A percentile compares a stretch with the other conserved stretches of the same genome.
phyloP scores from a whole-genome alignment of 352 stramenopile species.

The Pythium angustatum region DNA sequence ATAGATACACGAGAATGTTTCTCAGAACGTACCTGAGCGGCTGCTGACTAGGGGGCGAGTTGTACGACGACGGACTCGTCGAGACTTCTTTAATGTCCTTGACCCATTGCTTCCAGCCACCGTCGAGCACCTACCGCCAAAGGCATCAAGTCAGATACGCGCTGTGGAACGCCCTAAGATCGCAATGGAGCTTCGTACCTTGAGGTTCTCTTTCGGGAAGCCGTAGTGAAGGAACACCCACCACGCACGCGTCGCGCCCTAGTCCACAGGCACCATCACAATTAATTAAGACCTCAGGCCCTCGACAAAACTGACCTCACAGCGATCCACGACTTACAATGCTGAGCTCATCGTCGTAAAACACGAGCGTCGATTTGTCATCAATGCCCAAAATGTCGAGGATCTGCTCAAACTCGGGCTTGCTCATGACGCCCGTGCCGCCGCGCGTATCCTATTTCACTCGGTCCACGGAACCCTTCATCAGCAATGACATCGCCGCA shows the following conservation, averaged over 20 bases:
- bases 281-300: no score
- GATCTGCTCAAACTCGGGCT: constrained; percentile 43
- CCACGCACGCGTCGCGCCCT: constrained; percentile 73
- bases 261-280: background rate
- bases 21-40: constrained; percentile 12
- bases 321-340: constrained; percentile 35
- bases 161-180: no score
- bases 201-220: constrained; percentile 71
- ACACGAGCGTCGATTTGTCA: constrained; percentile 59
- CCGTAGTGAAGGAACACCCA: constrained; percentile 82
- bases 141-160: no score
- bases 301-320: background rate
- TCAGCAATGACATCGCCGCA: no score
- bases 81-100: constrained; percentile 47
- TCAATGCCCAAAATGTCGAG: constrained; percentile 48
- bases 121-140: constrained; percentile 70
- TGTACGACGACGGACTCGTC: constrained; percentile 27
- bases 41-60: background rate
- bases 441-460: constrained; percentile 42
- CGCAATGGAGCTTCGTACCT: constrained; percentile 52
- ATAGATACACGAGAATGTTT: constrained; percentile 25
- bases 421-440: constrained; percentile 45
- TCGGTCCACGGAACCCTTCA: no score
- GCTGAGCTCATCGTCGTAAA: constrained; percentile 78
- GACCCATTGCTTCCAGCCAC: constrained; percentile 71